Evolutionary conservation across 2,329 filamentous ascomycete genomes (phyloP), one percentile per base, ranked within the genome.

Genomic region (Apiospora marii): DNA sequence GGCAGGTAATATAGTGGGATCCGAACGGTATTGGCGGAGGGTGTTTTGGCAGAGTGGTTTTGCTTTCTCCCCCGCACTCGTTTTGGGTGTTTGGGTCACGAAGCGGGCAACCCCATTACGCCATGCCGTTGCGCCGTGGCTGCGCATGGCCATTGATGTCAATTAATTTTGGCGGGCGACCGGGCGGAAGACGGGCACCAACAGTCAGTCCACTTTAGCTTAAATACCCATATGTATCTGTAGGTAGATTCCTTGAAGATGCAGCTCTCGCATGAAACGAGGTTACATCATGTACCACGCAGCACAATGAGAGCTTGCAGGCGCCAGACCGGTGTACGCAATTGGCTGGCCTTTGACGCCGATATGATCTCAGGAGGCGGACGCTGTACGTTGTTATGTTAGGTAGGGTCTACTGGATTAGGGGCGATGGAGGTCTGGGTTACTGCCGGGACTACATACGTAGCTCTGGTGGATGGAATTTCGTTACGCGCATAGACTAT

Each of bases 1-100:
- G 49, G 49, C 58, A 64, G 58, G 58, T n/a, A 64, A n/a, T 37
- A 61, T 30, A 34, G 53, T 37, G 58, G 46, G 19, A 49, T n/a
- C 46, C n/a, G 46, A n/a, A 22, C 46, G 46, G 46, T 49, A 64
- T 41, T 64, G 58, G 58, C 34, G 58, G 58, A 51, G 8, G 49
- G 10, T 51, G 49, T 13, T 24, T 41, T 41, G 37, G 37, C 37
- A 41, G 37, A 41, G 37, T 41, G 37, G 37, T 41, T 41, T 41
- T 41, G 10, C 37, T 8, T 41, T 41, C 37, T 41, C 37, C 37
- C 37, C 37, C 37, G 37, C 37, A 41, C 37, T 41, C 37, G 37
- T 10, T 41, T 41, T 41, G 37, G 7, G 37, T 41, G 37, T 41
- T 41, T 41, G 8, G 37, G 37, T 41, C 37, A 41, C 37, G 37